Evolutionary conservation across 2,329 filamentous ascomycete genomes (phyloP).

Genomic region (Amauroascus verrucosus): DNA sequence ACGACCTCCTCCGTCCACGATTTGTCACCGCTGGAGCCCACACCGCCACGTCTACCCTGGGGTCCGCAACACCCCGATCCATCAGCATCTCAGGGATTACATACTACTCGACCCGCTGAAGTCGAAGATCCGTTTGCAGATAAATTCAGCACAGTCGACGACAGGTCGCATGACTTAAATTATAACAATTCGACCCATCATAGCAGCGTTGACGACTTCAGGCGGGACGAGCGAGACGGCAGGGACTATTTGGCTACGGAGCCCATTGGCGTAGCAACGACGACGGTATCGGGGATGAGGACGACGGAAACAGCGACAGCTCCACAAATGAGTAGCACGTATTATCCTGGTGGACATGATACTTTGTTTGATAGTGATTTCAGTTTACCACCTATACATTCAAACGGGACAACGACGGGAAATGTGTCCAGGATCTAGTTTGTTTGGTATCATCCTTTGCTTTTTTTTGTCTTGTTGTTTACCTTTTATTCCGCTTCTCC

Average conservation of each 20-base stretch:
- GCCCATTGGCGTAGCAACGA: background rate
- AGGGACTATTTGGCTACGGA: background rate
- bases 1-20: background rate
- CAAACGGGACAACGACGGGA: background rate
- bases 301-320: background rate
- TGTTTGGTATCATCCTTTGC: background rate
- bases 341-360: constrained; percentile 9
- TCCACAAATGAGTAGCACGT: constrained; percentile 3
- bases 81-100: constrained; percentile 7
- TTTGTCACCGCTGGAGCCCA: background rate
- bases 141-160: constrained; percentile 17
- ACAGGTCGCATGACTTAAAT: background rate
- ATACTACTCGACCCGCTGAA: constrained; percentile 27
- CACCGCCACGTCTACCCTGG: background rate
- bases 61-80: background rate
- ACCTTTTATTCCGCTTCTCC: background rate
- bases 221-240: background rate
- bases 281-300: no score
- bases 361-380: constrained; percentile 7
- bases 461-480: background rate
- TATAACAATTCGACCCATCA: background rate
- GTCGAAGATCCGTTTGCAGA: constrained; percentile 37
- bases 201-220: background rate
- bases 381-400: background rate
- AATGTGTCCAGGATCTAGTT: background rate